Percentiles rank a stretch among this genome's conserved stretches.
These are phyloP conservation scores for Tilletia walkeri DNA, from an alignment of 1,284 basidiomycete genomes.

Conservation along the genomic window DNA sequence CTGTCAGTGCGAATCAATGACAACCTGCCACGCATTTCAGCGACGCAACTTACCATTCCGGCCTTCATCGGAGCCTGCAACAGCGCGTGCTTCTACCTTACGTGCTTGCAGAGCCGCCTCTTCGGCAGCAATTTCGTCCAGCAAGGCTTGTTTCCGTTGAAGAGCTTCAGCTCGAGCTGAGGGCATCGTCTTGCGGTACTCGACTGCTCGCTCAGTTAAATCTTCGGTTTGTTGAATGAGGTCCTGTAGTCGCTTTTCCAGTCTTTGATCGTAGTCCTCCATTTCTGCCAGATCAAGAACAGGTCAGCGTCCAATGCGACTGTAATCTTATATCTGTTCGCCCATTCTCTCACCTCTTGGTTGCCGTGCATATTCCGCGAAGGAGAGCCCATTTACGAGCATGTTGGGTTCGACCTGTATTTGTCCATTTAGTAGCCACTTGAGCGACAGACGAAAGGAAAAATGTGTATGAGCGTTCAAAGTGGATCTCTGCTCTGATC, in stretches of 20 bases:
- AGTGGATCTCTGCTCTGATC: too few relatives aligned
- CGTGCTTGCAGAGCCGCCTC: neutral
- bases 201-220: slow-evolving; percentile 5
- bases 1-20: neutral
- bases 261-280: slow-evolving; percentile 2
- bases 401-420: slow-evolving; percentile 20
- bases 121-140: slow-evolving; percentile 10
- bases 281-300: slow-evolving; percentile 12
- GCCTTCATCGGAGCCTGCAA: too few relatives aligned
- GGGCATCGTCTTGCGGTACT: slow-evolving; percentile 1
- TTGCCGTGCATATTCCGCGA: slow-evolving; percentile 9
- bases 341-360: neutral
- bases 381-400: slow-evolving; percentile 21
- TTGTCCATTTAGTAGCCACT: slow-evolving; percentile 14
- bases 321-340: too few relatives aligned
- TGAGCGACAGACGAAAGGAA: too few relatives aligned
- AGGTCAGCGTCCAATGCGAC: too few relatives aligned
- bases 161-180: neutral
- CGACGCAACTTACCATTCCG: too few relatives aligned
- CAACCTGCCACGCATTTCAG: too few relatives aligned
- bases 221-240: slow-evolving; percentile 15
- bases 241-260: slow-evolving; percentile 11
- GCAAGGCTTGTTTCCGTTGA: neutral
- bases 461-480: too few relatives aligned
- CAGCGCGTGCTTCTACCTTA: too few relatives aligned